Evolutionary conservation across 805 yeast species (phyloP), one percentile per base, ranked within the genome.

Genomic region (Lipomyces kockii): DNA sequence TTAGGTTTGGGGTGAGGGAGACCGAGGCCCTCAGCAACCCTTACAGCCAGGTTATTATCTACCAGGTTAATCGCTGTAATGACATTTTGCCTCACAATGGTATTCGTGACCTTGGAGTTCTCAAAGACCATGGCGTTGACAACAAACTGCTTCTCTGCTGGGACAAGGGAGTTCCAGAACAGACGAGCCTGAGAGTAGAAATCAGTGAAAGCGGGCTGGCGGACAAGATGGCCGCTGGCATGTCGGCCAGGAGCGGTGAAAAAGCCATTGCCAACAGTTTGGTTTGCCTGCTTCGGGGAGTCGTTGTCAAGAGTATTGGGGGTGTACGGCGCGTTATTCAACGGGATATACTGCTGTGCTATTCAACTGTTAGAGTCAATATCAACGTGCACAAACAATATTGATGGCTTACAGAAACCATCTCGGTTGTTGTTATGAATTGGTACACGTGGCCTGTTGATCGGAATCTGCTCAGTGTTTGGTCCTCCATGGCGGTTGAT

Each of bases 401-500:
- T 51, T 32, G 2, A 17, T 20, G 12, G 5, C 58, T 54, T 32
- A 32, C 37, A 17, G 43, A 55, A 25, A 55, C 97, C 97, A 78
- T 91, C 97, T 81, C 97, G 86, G 74, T 88, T 84, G 74, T 87
- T 88, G 39, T 55, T 55, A 35, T 55, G 59, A 55, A 55, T 14
- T 35, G 97, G 97, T 73, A 85, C 84, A 22, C 37, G 39, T 69
- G 97, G 97, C 79, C 96, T 89, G 78, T 91, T 91, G 74, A 91
- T 92, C 20, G 97, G 97, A 66, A 91, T 88, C 80, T 90, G 95
- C 60, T 85, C 83, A 80, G 88, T 91, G 81, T 91, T 90, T 51
- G 86, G 83, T 14, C 43, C 37, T 78, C 82, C 91, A 76, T 90
- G 80, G 81, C 96, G 85, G 82, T 90, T 89, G 79, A 95, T 87